Conservation (phyloP, 148 eudicot genomes). For the Fagopyrum homotropicum region DNA sequence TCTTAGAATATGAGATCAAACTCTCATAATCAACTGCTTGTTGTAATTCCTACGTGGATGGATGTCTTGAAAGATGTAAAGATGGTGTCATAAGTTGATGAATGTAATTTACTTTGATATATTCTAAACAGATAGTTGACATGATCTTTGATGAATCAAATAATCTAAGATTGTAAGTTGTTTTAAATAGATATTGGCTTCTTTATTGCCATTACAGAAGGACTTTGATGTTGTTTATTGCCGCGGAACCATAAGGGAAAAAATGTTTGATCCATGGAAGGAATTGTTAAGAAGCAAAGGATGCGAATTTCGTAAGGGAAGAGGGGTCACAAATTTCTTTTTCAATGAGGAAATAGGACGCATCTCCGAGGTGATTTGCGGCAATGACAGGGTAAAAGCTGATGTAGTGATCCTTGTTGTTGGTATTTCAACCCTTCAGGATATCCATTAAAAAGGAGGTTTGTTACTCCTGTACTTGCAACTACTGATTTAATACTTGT, state of each 20-base stretch:
- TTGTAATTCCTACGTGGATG: neutral
- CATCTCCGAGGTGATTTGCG: conserved; percentile 57
- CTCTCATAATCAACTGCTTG: neutral
- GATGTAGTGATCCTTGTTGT: conserved; percentile 43
- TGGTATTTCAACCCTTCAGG: no score
- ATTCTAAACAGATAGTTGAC: neutral
- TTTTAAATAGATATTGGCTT: neutral
- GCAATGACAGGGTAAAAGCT: conserved; percentile 69
- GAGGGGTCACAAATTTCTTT: conserved; percentile 57
- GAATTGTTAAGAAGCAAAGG: conserved; percentile 43
- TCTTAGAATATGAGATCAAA: neutral
- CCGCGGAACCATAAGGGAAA: conserved; percentile 56
- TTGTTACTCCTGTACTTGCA: no score
- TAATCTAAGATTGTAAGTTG: neutral
- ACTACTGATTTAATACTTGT: conserved; percentile 16
- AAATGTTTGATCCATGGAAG: conserved; percentile 68
- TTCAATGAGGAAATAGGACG: conserved; percentile 48
- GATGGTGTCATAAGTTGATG: neutral
- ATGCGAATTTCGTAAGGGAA: conserved; percentile 60
- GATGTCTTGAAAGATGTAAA: neutral
- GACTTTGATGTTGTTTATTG: conserved; percentile 19
- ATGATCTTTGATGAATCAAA: neutral
- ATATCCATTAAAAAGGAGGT: no score
- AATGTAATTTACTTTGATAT: no score
- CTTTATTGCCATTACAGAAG: conserved; percentile 14